phyloP scores from a whole-genome alignment of 73 alveolate species.

The Diophrys sp. region DNA sequence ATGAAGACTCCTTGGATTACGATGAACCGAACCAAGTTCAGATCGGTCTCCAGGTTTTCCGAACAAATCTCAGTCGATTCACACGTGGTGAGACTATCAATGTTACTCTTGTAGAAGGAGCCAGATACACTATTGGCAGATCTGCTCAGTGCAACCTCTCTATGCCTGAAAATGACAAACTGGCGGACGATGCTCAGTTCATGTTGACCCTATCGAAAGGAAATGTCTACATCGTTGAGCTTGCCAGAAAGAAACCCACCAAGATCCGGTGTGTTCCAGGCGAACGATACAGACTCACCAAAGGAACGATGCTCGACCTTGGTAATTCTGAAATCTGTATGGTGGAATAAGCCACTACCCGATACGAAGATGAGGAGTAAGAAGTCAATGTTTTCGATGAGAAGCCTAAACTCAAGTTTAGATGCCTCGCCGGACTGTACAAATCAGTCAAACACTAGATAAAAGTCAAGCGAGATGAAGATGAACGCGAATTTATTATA shows the following conservation, averaged over 20 bases:
- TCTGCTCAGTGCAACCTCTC: neutral
- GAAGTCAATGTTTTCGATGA: neutral
- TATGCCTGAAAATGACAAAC: neutral
- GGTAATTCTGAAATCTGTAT: neutral
- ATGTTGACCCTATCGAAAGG: neutral
- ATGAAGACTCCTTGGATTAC: neutral
- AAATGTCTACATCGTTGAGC: neutral
- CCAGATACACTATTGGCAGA: neutral
- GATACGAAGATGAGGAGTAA: neutral
- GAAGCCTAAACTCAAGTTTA: neutral
- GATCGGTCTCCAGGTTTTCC: neutral
- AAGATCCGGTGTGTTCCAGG: neutral
- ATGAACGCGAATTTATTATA: neutral
- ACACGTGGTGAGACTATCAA: neutral
- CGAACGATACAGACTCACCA: neutral
- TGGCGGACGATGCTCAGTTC: conserved; percentile 3
- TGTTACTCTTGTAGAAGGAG: neutral
- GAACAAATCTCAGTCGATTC: neutral
- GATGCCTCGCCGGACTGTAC: neutral
- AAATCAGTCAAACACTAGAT: neutral
- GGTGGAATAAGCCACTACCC: neutral
- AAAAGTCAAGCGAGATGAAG: neutral
- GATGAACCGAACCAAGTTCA: neutral
- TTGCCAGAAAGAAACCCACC: neutral
- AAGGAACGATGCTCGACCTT: neutral